A percentile compares a stretch with the other conserved stretches of the same genome.
Conservation (phyloP, 257 asterid genomes). For the Capsicum pubescens region DNA sequence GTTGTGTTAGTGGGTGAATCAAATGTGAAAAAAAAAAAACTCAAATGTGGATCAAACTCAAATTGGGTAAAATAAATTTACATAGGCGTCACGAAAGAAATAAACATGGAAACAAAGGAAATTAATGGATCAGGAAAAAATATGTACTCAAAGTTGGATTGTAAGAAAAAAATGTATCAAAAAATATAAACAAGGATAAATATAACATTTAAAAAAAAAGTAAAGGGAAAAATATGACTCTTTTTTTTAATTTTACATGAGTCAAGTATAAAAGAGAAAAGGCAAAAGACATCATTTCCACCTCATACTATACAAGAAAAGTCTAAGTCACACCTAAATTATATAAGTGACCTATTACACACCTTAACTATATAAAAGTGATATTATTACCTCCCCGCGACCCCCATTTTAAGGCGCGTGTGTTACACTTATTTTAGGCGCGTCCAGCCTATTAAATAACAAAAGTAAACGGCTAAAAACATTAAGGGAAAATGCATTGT, state of each 20-base stretch:
- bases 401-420: no score
- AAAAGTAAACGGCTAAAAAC: no score
- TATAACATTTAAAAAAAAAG: not conserved
- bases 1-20: not conserved
- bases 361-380: no score
- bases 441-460: no score
- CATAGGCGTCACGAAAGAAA: not conserved
- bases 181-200: not conserved
- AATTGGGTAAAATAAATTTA: not conserved
- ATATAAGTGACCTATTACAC: no score
- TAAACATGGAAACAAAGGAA: not conserved
- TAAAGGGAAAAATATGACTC: not conserved
- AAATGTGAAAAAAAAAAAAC: not conserved
- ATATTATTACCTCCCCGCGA: no score
- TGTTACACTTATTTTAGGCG: no score
- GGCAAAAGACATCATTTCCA: no score
- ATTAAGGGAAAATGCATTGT: no score
- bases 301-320: no score
- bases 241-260: not conserved
- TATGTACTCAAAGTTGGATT: not conserved
- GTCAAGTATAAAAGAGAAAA: no score
- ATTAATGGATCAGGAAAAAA: not conserved
- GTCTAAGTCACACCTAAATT: no score
- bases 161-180: not conserved
- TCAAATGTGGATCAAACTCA: not conserved